A percentile compares a stretch with the other conserved stretches of the same genome.
phyloP scores from a whole-genome alignment of 2,329 filamentous ascomycete species.

The Apiospora pterosperma region DNA sequence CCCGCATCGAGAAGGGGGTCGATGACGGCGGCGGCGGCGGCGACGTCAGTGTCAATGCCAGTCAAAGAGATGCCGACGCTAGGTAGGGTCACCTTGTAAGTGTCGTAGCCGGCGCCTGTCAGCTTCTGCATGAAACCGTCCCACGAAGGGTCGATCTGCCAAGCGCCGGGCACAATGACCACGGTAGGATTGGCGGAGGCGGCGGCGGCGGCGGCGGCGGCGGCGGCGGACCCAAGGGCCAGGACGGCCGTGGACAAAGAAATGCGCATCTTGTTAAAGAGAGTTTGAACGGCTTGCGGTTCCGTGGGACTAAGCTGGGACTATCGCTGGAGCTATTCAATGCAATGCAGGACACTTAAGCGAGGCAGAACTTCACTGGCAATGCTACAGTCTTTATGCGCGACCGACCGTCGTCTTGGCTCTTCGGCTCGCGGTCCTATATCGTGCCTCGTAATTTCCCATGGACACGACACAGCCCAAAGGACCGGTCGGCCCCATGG shows the following conservation, averaged over 20 bases:
- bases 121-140: conserved; percentile 2
- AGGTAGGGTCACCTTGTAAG: conserved; percentile 4
- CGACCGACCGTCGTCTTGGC: not conserved
- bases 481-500: not conserved
- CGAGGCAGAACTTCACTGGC: not conserved
- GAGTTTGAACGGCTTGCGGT: not conserved
- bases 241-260: not conserved
- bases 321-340: not conserved
- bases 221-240: not conserved
- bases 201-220: not conserved
- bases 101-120: conserved; percentile 1
- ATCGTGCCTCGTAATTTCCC: not conserved
- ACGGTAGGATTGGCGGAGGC: not conserved
- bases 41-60: conserved; percentile 1
- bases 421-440: not conserved
- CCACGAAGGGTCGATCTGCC: conserved; percentile 7
- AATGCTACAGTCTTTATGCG: not conserved
- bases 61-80: conserved; percentile 5
- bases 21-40: not conserved
- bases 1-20: conserved; percentile 3
- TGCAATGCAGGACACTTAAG: not conserved
- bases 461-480: not conserved
- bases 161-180: conserved; percentile 4
- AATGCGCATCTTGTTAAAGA: not conserved
- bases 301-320: not conserved